phyloP scores from a whole-genome alignment of 1,284 basidiomycete species.

The Ustilago trichophora region DNA sequence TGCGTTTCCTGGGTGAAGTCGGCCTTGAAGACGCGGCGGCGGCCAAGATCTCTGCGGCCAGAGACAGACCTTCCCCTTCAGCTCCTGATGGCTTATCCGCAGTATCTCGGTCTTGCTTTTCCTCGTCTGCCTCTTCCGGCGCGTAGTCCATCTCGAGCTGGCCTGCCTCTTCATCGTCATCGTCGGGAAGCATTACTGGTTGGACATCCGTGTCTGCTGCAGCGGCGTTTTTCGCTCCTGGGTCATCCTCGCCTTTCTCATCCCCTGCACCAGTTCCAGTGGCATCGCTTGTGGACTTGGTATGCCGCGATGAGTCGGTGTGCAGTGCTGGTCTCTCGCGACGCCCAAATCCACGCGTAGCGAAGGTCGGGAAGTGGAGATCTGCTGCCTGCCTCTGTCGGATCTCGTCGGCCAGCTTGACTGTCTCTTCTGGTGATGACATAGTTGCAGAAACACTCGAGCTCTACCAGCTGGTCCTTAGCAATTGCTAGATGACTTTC shows the following conservation, averaged over 20 bases:
- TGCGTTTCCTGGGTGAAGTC: conserved; percentile 16
- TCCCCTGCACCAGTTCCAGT: background rate
- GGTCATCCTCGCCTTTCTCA: background rate
- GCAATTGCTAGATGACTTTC: too few relatives aligned
- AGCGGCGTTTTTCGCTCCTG: background rate
- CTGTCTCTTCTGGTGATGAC: conserved; percentile 43
- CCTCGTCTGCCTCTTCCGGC: background rate
- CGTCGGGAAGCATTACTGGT: conserved; percentile 18
- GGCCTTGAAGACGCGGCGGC: conserved; percentile 19
- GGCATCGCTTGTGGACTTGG: background rate
- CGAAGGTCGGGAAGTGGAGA: conserved; percentile 36
- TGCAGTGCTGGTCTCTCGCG: conserved; percentile 25
- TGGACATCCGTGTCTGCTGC: background rate
- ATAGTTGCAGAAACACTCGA: conserved; percentile 16
- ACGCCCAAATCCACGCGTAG: conserved; percentile 31
- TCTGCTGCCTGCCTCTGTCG: conserved; percentile 34
- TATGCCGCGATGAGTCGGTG: conserved; percentile 3
- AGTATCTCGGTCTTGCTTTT: background rate
- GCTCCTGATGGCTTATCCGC: background rate
- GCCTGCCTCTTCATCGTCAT: conserved; percentile 43
- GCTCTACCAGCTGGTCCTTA: too few relatives aligned
- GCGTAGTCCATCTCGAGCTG: conserved; percentile 48
- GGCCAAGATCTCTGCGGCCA: conserved; percentile 34
- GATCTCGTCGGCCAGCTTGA: conserved; percentile 40
- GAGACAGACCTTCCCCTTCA: conserved; percentile 6